Evolutionary conservation across 495 filamentous ascomycete species (phyloP).

Genomic region (Trichoderma virens): DNA sequence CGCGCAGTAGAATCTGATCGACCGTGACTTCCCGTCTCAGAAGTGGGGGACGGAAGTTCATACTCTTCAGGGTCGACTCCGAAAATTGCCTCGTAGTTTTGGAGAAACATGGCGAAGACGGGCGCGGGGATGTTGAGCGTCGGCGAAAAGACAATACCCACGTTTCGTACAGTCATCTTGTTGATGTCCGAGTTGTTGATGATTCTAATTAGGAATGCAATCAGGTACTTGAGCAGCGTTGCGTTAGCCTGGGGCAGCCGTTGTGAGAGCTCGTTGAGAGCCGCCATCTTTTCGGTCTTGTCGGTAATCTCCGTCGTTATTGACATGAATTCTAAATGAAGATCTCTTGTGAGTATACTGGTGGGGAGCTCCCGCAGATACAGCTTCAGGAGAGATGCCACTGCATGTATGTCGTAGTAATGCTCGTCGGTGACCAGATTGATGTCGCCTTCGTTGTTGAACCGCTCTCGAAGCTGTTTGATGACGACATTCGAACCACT

Average conservation of each 20-base stretch:
- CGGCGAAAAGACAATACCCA: conserved; percentile 97
- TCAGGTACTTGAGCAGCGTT: conserved; percentile 71
- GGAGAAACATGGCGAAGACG: conserved; percentile 87
- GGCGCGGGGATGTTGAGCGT: conserved; percentile 95
- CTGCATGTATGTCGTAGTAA: conserved; percentile 92
- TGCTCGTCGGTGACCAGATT: conserved; percentile 76
- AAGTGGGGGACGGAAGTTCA: conserved; percentile 31
- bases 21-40: conserved; percentile 13
- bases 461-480: conserved; percentile 80
- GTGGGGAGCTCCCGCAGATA: conserved; percentile 89
- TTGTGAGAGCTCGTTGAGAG: conserved; percentile 79
- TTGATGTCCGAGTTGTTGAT: conserved; percentile 84
- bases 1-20: conserved; percentile 16
- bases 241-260: conserved; percentile 73
- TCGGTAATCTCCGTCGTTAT: conserved; percentile 70
- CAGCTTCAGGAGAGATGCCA: conserved; percentile 88
- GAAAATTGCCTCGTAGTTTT: conserved; percentile 83
- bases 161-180: conserved; percentile 97
- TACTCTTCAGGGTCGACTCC: conserved; percentile 57
- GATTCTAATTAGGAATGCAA: conserved; percentile 78
- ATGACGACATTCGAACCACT: conserved; percentile 93
- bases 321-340: conserved; percentile 80
- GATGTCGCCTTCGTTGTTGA: conserved; percentile 90
- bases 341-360: conserved; percentile 81
- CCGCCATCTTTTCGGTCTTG: conserved; percentile 65